Percentiles rank a stretch among this genome's conserved stretches.
These are phyloP conservation scores for Colletotrichum lindemuthianum DNA, from an alignment of 2,329 filamentous ascomycete species.

Conservation along the genomic window DNA sequence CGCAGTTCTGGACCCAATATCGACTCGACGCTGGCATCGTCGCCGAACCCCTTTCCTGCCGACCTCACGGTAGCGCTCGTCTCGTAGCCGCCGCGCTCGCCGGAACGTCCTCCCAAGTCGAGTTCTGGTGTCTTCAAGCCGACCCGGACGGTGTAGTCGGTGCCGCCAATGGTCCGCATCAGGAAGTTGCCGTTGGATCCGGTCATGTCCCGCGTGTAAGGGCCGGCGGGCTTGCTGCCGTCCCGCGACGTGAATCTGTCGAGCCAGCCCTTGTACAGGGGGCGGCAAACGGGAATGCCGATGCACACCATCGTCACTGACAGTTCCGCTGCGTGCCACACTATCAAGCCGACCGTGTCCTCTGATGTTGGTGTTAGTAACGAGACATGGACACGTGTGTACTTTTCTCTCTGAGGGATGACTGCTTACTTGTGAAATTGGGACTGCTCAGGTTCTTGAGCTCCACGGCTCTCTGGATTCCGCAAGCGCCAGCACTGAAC, in stretches of 20 bases:
- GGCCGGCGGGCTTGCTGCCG: slow-evolving; percentile 13
- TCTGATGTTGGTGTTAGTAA: slow-evolving; percentile 38
- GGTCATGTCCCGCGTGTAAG: slow-evolving; percentile 25
- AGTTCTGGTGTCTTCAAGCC: slow-evolving; percentile 27
- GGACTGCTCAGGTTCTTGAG: slow-evolving; percentile 42
- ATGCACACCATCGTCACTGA: slow-evolving; percentile 50
- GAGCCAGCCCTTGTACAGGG: slow-evolving; percentile 44
- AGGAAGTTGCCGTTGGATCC: slow-evolving; percentile 20
- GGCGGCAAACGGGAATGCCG: slow-evolving; percentile 51
- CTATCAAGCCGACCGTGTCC: slow-evolving; percentile 48
- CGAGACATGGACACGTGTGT: background rate
- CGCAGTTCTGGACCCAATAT: slow-evolving; percentile 21
- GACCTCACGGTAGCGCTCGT: background rate
- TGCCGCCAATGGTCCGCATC: slow-evolving; percentile 30
- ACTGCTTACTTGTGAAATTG: slow-evolving; percentile 36
- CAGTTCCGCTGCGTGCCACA: slow-evolving; percentile 52
- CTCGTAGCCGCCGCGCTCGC: slow-evolving; percentile 7
- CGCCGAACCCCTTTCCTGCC: slow-evolving; percentile 14
- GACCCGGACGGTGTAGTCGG: slow-evolving; percentile 28
- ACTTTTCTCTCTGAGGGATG: background rate
- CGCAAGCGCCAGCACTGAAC: slow-evolving; percentile 41
- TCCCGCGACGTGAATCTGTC: slow-evolving; percentile 12
- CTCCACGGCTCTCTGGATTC: slow-evolving; percentile 43
- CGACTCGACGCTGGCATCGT: slow-evolving; percentile 28
- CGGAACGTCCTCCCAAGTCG: background rate